Percentiles rank a stretch among this genome's conserved stretches.
These are phyloP conservation scores for Andrographis paniculata DNA, from an alignment of 305 asterid genomes.

Conservation along the genomic window DNA sequence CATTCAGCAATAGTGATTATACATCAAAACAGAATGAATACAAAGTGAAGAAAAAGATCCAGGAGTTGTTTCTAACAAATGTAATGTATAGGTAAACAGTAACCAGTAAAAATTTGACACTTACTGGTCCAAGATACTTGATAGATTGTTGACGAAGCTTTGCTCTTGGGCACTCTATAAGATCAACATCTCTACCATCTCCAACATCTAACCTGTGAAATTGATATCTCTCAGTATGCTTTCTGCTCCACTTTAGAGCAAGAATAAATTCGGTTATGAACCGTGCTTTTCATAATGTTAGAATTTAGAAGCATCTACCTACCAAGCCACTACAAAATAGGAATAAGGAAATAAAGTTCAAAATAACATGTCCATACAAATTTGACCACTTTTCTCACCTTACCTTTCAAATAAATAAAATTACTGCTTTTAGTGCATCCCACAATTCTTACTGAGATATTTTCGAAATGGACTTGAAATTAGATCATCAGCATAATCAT, in stretches of 20 bases:
- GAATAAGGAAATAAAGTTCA: neutral
- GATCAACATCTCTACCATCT: slow-evolving; percentile 77
- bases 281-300: no score
- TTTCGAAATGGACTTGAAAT: no score
- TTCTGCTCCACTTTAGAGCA: neutral
- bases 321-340: slow-evolving; percentile 1
- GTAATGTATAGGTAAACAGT: no score
- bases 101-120: slow-evolving; percentile 25
- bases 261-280: no score
- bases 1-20: neutral
- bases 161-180: slow-evolving; percentile 56
- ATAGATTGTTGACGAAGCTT: slow-evolving; percentile 74
- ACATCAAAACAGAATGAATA: neutral
- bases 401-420: no score
- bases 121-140: slow-evolving; percentile 86
- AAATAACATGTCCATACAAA: neutral
- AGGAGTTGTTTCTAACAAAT: neutral
- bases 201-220: slow-evolving; percentile 80
- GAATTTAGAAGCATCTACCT: slow-evolving; percentile 1
- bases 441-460: no score
- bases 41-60: neutral
- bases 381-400: neutral
- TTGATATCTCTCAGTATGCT: slow-evolving; percentile 14
- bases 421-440: no score
- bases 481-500: no score